These are phyloP conservation scores for Phoma sp. DNA, from an alignment of 2,329 filamentous ascomycete genomes.

Conservation along the genomic window DNA sequence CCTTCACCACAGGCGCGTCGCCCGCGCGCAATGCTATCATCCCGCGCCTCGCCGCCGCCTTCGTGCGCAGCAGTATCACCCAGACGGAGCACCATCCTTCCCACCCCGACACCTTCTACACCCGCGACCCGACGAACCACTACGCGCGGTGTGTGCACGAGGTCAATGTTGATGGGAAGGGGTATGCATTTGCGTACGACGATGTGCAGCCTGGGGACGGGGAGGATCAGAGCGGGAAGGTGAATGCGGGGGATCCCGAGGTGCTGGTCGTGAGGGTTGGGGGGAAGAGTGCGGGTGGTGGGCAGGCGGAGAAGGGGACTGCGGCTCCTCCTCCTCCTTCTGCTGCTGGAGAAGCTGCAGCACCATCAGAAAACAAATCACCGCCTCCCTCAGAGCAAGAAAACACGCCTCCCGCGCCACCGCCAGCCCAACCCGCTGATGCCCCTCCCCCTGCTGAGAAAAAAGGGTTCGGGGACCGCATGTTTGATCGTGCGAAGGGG, in stretches of 20 bases:
- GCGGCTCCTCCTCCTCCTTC: not conserved
- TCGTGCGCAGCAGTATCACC: conserved; percentile 3
- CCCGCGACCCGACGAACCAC: conserved; percentile 10
- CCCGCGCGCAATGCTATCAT: conserved; percentile 14
- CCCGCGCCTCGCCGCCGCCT: conserved; percentile 9
- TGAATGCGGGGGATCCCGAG: conserved; percentile 13
- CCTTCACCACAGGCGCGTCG: conserved; percentile 7
- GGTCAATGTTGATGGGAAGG: conserved; percentile 9
- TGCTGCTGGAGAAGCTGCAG: not conserved
- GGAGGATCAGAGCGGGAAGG: conserved; percentile 10
- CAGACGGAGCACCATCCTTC: conserved; percentile 3
- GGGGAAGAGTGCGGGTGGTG: conserved; percentile 4
- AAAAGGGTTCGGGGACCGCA: not conserved
- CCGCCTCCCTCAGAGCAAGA: not conserved
- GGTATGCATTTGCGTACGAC: conserved; percentile 14
- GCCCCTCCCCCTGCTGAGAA: not conserved
- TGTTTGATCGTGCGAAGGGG: conserved; percentile 3
- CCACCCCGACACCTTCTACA: conserved; percentile 8
- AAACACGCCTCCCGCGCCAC: too few relatives aligned
- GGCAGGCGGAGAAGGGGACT: not conserved
- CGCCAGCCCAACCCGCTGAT: too few relatives aligned
- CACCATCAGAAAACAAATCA: not conserved
- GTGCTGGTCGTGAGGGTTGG: conserved; percentile 5
- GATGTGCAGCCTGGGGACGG: conserved; percentile 8
- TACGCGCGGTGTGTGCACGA: conserved; percentile 13